These are phyloP conservation scores for Tolypocladium amazonense DNA, from an alignment of 2,329 filamentous ascomycete species.

Conservation along the genomic window DNA sequence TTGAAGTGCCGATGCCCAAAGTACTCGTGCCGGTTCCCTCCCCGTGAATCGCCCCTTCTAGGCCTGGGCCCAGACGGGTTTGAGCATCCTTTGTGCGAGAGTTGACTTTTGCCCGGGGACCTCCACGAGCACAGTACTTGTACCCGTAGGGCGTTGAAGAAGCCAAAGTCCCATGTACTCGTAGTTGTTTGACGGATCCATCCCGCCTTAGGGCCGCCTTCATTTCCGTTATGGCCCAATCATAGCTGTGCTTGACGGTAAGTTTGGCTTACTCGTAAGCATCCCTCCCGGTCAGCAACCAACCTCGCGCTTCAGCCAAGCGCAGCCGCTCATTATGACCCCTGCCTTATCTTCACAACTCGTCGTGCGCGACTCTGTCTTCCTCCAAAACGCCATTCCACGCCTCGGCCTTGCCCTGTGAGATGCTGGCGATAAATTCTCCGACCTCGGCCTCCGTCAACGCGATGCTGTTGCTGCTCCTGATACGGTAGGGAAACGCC, in stretches of 20 bases:
- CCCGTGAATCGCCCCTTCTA: not conserved
- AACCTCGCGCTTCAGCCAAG: no score
- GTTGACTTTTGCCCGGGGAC: no score
- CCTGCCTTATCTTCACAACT: not conserved
- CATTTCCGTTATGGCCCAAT: not conserved
- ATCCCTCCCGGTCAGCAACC: not conserved
- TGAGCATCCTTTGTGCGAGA: not conserved
- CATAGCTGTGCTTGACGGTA: not conserved
- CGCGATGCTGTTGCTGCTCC: constrained; percentile 15
- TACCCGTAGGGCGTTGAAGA: no score
- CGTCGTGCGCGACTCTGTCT: not conserved
- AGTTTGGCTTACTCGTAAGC: not conserved
- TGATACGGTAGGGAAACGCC: constrained; percentile 24
- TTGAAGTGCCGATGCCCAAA: no score
- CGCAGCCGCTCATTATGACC: not conserved
- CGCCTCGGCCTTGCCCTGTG: constrained; percentile 27
- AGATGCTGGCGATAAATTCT: constrained; percentile 32
- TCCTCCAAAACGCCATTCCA: constrained; percentile 16
- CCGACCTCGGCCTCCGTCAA: constrained; percentile 21
- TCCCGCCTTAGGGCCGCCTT: no score
- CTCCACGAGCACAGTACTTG: no score
- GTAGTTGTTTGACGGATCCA: not conserved
- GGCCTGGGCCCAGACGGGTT: not conserved
- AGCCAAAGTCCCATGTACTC: no score
- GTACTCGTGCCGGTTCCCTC: no score